These are phyloP conservation scores for Picea glauca DNA, from an alignment of 75 land plant genomes.

Conservation along the genomic window DNA sequence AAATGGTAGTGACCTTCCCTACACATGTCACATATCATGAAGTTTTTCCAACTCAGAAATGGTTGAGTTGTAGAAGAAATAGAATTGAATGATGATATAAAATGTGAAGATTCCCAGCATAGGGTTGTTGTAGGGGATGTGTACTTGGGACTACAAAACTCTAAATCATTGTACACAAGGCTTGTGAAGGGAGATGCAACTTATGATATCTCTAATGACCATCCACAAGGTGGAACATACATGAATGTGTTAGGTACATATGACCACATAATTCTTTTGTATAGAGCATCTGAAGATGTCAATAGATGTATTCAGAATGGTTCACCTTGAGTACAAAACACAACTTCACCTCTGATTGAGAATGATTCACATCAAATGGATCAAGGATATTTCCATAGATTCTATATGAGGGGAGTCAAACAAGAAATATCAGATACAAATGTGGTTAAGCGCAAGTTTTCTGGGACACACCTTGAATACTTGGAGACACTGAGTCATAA, in stretches of 20 bases:
- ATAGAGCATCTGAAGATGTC: neutral
- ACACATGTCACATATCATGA: too few species aligned
- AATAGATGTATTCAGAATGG: neutral
- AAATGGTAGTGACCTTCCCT: too few species aligned
- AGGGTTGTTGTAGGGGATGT: neutral
- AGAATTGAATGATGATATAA: neutral
- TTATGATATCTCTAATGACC: neutral
- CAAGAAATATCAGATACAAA: neutral
- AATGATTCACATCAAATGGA: neutral
- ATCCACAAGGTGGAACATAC: neutral
- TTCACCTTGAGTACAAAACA: too few species aligned
- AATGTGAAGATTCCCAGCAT: neutral
- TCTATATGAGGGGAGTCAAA: neutral
- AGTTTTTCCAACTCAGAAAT: too few species aligned
- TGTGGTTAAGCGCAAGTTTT: neutral
- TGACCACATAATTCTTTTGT: neutral
- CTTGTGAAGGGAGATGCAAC: neutral
- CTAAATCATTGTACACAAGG: neutral
- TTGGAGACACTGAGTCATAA: slow-evolving; percentile 49
- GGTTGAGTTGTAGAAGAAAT: too few species aligned
- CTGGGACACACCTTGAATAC: slow-evolving; percentile 31
- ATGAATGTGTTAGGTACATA: neutral
- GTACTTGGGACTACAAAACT: neutral
- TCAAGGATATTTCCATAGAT: neutral
- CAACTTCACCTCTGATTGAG: too few species aligned